Evolutionary conservation across 2,329 filamentous ascomycete genomes (phyloP).

Genomic region (Alternaria viburni): DNA sequence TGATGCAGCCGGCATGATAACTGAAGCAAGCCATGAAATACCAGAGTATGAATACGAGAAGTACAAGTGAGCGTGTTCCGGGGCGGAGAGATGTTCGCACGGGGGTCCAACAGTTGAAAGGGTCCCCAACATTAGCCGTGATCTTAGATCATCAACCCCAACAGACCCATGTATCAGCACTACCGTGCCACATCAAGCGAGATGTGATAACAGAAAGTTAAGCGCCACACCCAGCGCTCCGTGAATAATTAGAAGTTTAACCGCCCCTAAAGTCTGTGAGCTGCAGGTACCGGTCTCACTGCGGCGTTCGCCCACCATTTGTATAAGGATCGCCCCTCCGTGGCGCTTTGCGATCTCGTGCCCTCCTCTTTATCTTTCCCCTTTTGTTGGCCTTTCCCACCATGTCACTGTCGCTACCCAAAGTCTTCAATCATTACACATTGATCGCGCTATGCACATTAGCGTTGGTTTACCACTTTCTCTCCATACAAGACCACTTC

Average conservation of each 20-base stretch:
- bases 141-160: neutral
- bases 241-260: neutral
- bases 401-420: conserved; percentile 2
- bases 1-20: neutral
- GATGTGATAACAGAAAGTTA: neutral
- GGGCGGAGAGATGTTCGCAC: neutral
- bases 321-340: neutral
- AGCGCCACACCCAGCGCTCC: neutral
- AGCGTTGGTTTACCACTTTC: conserved; percentile 4
- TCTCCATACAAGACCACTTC: neutral
- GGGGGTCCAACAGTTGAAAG: neutral
- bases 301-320: neutral
- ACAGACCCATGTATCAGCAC: neutral
- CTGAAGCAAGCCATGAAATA: neutral
- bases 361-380: neutral
- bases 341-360: neutral
- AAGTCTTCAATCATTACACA: conserved; percentile 1
- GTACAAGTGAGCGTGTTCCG: accelerated
- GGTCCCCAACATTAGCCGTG: neutral
- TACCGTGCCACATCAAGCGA: neutral
- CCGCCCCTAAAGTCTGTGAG: neutral
- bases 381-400: neutral
- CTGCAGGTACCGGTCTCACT: neutral
- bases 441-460: conserved; percentile 1
- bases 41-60: neutral